These are phyloP conservation scores for Lavandula angustifolia DNA, from an alignment of 257 asterid genomes.

Conservation along the genomic window DNA sequence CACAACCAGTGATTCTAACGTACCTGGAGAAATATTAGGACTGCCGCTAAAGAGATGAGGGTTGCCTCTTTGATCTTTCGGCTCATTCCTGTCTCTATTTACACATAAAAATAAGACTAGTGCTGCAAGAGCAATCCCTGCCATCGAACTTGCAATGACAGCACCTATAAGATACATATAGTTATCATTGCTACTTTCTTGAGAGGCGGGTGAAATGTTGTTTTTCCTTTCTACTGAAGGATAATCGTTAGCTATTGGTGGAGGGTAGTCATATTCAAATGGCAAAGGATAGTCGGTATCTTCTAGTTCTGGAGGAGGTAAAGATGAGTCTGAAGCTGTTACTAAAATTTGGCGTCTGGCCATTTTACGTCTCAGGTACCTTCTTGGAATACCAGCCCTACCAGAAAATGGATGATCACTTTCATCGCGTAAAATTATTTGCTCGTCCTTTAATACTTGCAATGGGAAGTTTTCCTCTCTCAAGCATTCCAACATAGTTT, in stretches of 20 bases:
- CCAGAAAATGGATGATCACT: conserved; percentile 39
- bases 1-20: neutral
- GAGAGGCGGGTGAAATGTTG: conserved; percentile 27
- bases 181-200: conserved; percentile 13
- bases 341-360: neutral
- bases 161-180: conserved; percentile 41
- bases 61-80: conserved; percentile 52
- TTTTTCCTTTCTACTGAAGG: conserved; percentile 32
- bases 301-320: conserved; percentile 27
- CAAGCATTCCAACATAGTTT: conserved; percentile 46
- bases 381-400: conserved; percentile 55
- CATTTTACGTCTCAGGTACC: conserved; percentile 48
- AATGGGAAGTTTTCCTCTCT: conserved; percentile 31
- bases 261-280: conserved; percentile 26
- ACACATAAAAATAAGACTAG: conserved; percentile 45
- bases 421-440: conserved; percentile 25
- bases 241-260: conserved; percentile 18
- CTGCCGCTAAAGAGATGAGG: conserved; percentile 59
- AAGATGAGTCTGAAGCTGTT: conserved; percentile 31
- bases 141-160: conserved; percentile 43
- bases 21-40: conserved; percentile 58
- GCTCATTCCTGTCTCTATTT: conserved; percentile 42
- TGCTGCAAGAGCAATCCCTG: conserved; percentile 49
- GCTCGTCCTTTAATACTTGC: conserved; percentile 20
- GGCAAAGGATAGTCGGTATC: conserved; percentile 27